Evolutionary conservation across 345 rosid genomes (phyloP).

Genomic region (Citrus glauca): DNA sequence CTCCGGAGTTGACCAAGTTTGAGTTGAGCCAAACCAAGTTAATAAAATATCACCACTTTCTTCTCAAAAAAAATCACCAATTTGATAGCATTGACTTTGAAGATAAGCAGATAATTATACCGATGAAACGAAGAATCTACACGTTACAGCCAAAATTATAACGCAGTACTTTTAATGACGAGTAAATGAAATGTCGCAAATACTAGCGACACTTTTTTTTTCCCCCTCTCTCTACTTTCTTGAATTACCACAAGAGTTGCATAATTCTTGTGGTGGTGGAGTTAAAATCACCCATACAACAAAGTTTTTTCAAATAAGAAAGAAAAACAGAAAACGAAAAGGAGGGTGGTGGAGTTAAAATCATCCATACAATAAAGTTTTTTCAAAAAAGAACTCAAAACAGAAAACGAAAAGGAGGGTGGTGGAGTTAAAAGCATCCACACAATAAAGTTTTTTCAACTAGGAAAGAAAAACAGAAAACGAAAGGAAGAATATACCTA

Average conservation of each 20-base stretch:
- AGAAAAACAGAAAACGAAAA: background rate
- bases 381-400: no score
- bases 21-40: background rate
- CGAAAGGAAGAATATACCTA: background rate
- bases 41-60: background rate
- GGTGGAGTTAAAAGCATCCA: no score
- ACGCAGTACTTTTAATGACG: background rate
- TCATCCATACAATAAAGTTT: no score
- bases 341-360: background rate
- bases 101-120: background rate
- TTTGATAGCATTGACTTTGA: constrained; percentile 11
- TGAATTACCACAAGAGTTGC: background rate
- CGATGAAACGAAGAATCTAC: background rate
- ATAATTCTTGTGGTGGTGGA: background rate
- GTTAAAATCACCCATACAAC: no score
- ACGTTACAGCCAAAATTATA: background rate
- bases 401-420: background rate
- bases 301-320: no score
- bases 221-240: no score
- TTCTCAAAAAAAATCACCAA: background rate
- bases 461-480: no score
- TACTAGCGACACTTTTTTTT: background rate
- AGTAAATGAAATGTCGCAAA: background rate
- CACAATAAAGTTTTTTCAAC: no score
- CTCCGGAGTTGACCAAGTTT: constrained; percentile 1